Percentiles rank a stretch among this genome's conserved stretches.
phyloP scores from a whole-genome alignment of 306 rosid genomes.

The Amphicarpaea edgeworthii region DNA sequence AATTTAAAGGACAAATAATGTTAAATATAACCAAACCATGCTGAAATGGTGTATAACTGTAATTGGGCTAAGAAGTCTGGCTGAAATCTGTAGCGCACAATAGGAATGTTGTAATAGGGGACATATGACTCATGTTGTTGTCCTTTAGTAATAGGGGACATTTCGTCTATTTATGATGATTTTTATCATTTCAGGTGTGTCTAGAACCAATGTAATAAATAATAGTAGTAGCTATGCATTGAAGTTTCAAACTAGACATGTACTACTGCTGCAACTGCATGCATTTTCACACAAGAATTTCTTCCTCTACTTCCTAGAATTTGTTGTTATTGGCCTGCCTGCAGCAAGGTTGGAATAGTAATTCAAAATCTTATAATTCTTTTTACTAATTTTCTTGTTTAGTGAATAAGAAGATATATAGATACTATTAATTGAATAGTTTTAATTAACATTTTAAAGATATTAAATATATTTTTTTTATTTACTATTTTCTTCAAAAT shows the following conservation, averaged over 20 bases:
- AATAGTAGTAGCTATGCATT: no score
- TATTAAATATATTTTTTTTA: background rate
- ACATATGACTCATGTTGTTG: slow-evolving; percentile 40
- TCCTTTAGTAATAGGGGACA: slow-evolving; percentile 46
- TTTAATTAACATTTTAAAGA: background rate
- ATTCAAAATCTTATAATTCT: background rate
- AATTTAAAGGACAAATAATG: slow-evolving; percentile 21
- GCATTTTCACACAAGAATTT: slow-evolving; percentile 16
- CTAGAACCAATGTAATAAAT: slow-evolving; percentile 11
- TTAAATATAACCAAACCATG: slow-evolving; percentile 31
- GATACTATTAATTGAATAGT: no score
- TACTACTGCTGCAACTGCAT: background rate
- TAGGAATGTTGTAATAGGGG: slow-evolving; percentile 47
- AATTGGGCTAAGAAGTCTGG: slow-evolving; percentile 34
- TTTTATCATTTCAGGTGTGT: slow-evolving; percentile 48
- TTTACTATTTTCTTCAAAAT: background rate
- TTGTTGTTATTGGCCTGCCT: no score
- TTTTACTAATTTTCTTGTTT: background rate
- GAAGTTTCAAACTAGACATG: slow-evolving; percentile 27
- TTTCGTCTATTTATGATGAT: slow-evolving; percentile 25
- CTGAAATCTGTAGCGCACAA: slow-evolving; percentile 38
- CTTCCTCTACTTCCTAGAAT: background rate
- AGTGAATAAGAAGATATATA: background rate
- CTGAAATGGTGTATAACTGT: slow-evolving; percentile 44
- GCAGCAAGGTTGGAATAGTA: background rate